Percentiles rank a stretch among this genome's conserved stretches.
These are phyloP conservation scores for Stenocarpella maydis DNA, from an alignment of 2,329 filamentous ascomycete genomes.

Conservation along the genomic window DNA sequence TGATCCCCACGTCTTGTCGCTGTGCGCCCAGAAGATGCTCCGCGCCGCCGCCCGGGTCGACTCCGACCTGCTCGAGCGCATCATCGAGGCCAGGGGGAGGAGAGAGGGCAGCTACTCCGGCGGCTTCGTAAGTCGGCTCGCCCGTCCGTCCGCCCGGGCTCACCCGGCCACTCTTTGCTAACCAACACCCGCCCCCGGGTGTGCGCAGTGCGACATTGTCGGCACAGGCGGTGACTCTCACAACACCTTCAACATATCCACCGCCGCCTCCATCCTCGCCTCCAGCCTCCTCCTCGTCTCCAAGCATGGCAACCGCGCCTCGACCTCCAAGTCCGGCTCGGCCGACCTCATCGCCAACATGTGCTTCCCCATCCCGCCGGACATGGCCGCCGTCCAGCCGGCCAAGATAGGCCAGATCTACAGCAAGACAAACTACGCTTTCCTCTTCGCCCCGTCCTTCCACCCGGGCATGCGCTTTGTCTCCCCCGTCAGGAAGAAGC, in stretches of 20 bases:
- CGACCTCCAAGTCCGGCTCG: conserved; percentile 93
- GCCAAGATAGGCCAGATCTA: conserved; percentile 77
- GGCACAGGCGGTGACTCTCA: conserved; percentile 96
- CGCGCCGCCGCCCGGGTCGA: conserved; percentile 79
- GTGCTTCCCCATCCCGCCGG: conserved; percentile 70
- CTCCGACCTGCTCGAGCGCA: conserved; percentile 63
- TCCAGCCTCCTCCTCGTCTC: conserved; percentile 85
- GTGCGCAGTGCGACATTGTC: conserved; percentile 83
- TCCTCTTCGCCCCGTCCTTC: conserved; percentile 95
- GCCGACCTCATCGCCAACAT: conserved; percentile 88
- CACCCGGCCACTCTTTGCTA: neutral
- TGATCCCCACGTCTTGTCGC: conserved; percentile 83
- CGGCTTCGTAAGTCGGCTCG: conserved; percentile 72
- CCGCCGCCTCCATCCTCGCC: conserved; percentile 89
- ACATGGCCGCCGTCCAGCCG: conserved; percentile 77
- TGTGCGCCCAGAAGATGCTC: conserved; percentile 86
- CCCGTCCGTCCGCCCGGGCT: neutral
- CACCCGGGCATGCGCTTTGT: conserved; percentile 94
- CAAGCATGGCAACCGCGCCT: conserved; percentile 96
- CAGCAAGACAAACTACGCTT: conserved; percentile 85
- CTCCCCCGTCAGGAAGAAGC: conserved; percentile 82
- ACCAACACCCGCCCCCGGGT: neutral
- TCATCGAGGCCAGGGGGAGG: conserved; percentile 67
- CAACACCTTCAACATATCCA: conserved; percentile 98
- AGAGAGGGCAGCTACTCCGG: conserved; percentile 80